Base-by-base conservation (phyloP, 192 early-diverging fungal genomes). In the Linderina pennispora region DNA sequence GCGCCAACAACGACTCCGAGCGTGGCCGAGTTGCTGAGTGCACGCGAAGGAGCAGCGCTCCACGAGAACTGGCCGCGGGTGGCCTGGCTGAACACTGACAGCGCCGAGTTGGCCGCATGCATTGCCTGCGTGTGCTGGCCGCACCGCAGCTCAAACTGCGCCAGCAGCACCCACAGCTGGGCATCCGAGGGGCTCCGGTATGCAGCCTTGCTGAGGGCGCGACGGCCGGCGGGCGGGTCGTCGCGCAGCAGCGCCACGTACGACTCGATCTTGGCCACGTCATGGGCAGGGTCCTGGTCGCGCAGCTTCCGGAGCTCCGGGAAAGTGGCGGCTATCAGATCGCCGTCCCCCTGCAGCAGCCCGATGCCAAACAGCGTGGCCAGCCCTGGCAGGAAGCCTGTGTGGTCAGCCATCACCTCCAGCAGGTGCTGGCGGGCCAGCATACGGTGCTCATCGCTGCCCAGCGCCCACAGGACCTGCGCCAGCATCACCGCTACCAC, bases 381-480 rank as follows among this genome's bases (percentile, higher is more conserved):
- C 17, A 76, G 59, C 2, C 58, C 54, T 1, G 55, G 43, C 7
- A 55, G 24, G 25, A 40, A 40, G 3, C 24, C 54, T 8, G 44
- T 19, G 20, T 43, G 47, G 15, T 51, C 50, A 35, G n/a, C 21
- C 35, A 57, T 50, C 24, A 48, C 59, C 11, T 66, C 55, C 1
- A 94, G 71, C 40, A 96, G 63, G 49, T 92, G 79, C 26, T 90
- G 78, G 53, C 88, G 87, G 22, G 89, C 91, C 24, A 91, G 64
- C 4, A 58, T 69, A 13, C 82, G 61, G 48, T 95, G 89, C 46
- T 88, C 84, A 21, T 76, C 74, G 4, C 79, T 81, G 23, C 89
- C 90, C 23, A 97, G 62, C 1, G 90, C 90, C 86, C 90, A 94
- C 39, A 97, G 74, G 0, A 94, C 92, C 62, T 92, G 87, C 39